These are phyloP conservation scores for Auricularia cornea DNA, from an alignment of 768 basidiomycete genomes.

Conservation along the genomic window DNA sequence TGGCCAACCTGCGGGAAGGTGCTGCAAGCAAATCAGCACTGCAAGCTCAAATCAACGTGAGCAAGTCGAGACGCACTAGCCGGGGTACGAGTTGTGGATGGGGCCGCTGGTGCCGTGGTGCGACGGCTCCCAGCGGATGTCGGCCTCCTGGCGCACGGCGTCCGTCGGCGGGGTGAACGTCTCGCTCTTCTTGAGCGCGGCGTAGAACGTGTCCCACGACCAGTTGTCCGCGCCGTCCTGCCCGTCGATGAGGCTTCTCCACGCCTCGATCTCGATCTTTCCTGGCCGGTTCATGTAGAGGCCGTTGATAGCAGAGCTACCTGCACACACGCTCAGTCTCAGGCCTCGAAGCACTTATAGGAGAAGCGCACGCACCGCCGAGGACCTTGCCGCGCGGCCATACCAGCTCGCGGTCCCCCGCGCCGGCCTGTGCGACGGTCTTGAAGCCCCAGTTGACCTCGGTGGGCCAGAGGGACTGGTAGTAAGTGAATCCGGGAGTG, in stretches of 20 bases:
- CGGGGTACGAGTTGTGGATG: conserved; percentile 39
- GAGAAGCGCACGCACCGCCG: conserved; percentile 33
- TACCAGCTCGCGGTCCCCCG: conserved; percentile 32
- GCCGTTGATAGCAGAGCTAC: conserved; percentile 51
- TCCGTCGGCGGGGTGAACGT: conserved; percentile 44
- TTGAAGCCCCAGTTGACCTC: conserved; percentile 51
- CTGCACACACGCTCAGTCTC: neutral
- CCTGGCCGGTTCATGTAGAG: conserved; percentile 56
- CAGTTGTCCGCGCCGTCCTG: conserved; percentile 26
- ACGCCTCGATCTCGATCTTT: conserved; percentile 38
- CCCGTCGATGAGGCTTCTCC: conserved; percentile 34
- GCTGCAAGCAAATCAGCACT: too few relatives aligned
- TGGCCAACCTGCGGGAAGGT: neutral
- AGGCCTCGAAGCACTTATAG: too few relatives aligned
- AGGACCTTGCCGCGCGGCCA: conserved; percentile 64
- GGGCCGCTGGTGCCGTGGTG: conserved; percentile 48
- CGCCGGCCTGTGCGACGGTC: conserved; percentile 39
- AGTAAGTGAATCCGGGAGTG: conserved; percentile 45
- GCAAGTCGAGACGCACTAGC: neutral
- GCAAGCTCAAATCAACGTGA: too few relatives aligned
- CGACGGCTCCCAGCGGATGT: conserved; percentile 36
- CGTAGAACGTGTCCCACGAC: conserved; percentile 40
- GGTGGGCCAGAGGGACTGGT: conserved; percentile 36
- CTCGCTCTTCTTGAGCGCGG: conserved; percentile 43
- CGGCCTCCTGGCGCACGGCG: conserved; percentile 30